Conservation (phyloP, 331 rosid species). For the Cydonia oblonga region DNA sequence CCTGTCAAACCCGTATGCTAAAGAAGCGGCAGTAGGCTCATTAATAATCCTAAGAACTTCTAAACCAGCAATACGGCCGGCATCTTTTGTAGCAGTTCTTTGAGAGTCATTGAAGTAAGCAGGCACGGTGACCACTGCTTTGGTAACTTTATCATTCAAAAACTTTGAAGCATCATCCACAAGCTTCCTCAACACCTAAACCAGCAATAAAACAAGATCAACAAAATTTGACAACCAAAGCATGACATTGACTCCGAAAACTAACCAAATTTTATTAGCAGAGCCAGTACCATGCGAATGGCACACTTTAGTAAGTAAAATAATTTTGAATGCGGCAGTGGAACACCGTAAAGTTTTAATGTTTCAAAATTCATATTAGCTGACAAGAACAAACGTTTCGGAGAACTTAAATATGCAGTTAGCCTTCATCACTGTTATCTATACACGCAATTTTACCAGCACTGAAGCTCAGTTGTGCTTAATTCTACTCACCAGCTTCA, state of each 20-base stretch:
- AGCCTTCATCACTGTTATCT: too few species aligned
- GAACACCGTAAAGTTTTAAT: neutral
- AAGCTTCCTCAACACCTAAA: constrained; percentile 31
- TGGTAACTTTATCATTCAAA: constrained; percentile 28
- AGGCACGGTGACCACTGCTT: constrained; percentile 33
- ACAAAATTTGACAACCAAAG: neutral
- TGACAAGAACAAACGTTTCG: neutral
- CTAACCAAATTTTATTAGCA: neutral
- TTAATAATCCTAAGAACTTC: constrained; percentile 31
- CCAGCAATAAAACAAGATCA: neutral
- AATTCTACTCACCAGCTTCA: neutral
- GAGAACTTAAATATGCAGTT: neutral
- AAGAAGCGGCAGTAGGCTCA: constrained; percentile 31
- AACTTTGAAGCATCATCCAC: constrained; percentile 34
- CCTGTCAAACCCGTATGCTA: constrained; percentile 29
- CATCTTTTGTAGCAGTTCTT: constrained; percentile 33
- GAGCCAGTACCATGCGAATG: neutral
- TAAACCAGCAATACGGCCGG: constrained; percentile 32
- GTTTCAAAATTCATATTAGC: neutral
- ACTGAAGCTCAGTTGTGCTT: neutral
- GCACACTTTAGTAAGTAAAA: neutral
- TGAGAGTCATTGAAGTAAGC: constrained; percentile 36
- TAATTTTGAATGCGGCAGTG: neutral
- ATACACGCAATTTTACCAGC: neutral
- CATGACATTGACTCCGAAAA: neutral